Evolutionary conservation across 371 early-diverging fungal genomes (phyloP).

Genomic region (Mucor velutinosus): DNA sequence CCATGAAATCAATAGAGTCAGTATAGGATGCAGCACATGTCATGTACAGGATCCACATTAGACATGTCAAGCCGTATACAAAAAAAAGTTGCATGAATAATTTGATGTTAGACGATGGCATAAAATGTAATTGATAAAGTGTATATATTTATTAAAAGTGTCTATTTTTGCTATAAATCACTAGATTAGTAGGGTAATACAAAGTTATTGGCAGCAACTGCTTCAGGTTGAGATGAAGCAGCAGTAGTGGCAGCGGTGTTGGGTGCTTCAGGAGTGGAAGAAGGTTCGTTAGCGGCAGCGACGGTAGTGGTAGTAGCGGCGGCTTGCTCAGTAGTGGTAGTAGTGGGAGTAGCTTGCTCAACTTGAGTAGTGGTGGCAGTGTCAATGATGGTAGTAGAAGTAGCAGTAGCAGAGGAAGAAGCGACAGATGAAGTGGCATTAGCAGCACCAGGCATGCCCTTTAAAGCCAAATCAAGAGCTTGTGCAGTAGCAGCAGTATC

Average conservation of each 20-base stretch:
- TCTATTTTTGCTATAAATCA: neutral
- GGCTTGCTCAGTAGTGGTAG: neutral
- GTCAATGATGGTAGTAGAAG: neutral
- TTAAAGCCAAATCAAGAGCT: slow-evolving; percentile 1
- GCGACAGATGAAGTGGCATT: neutral
- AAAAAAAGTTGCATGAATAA: too few species aligned
- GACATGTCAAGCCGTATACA: too few species aligned
- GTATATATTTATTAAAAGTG: neutral
- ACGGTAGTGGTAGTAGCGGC: neutral
- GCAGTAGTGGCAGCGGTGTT: neutral
- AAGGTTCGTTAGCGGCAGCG: neutral
- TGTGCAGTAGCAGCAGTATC: slow-evolving; percentile 2
- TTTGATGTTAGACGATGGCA: too few species aligned
- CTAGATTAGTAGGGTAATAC: neutral
- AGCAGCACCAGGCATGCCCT: slow-evolving; percentile 1
- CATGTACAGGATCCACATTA: neutral
- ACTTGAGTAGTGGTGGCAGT: slow-evolving; percentile 7
- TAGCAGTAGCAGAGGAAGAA: neutral
- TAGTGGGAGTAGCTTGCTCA: neutral
- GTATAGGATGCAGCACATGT: too few species aligned
- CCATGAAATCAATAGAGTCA: neutral
- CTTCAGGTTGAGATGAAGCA: neutral
- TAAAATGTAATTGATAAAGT: neutral
- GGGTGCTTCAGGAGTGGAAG: neutral
- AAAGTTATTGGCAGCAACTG: neutral